phyloP scores from a whole-genome alignment of 345 rosid genomes.

The Eucalyptus marginata region DNA sequence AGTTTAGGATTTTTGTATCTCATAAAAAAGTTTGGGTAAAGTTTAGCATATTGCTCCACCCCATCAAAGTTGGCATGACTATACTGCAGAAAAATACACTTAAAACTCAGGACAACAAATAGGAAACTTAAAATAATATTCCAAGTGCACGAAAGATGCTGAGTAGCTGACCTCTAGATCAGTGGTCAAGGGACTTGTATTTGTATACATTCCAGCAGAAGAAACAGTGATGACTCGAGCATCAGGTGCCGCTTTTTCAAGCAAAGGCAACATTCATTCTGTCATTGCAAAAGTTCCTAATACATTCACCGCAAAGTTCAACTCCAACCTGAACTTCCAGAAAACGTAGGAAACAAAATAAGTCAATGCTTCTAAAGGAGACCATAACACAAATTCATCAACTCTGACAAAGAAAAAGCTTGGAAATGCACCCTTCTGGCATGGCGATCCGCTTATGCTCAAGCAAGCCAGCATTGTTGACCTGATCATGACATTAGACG shows the following conservation, averaged over 20 bases:
- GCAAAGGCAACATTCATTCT: too few relatives aligned
- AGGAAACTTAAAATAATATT: not conserved
- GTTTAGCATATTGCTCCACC: conserved; percentile 56
- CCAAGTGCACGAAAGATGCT: not conserved
- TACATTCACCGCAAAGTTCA: conserved; percentile 75
- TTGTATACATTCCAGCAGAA: conserved; percentile 83
- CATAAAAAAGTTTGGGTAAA: too few relatives aligned
- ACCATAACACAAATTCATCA: not conserved
- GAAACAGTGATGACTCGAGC: conserved; percentile 13
- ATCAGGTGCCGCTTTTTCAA: too few relatives aligned
- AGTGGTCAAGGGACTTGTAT: conserved; percentile 52
- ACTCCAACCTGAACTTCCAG: conserved; percentile 43
- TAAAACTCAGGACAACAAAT: not conserved
- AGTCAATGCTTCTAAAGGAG: not conserved
- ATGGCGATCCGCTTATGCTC: conserved; percentile 47
- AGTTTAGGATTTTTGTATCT: too few relatives aligned
- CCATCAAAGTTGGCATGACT: conserved; percentile 45
- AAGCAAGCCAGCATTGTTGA: conserved; percentile 80
- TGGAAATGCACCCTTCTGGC: conserved; percentile 53
- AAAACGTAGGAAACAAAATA: not conserved
- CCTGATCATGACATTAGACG: conserved; percentile 13
- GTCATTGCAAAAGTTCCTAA: conserved; percentile 17
- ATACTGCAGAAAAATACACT: conserved; percentile 32
- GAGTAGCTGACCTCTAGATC: conserved; percentile 55
- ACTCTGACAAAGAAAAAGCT: not conserved